Base-by-base conservation (phyloP, 306 rosid species). In the Rosa lucieae region DNA sequence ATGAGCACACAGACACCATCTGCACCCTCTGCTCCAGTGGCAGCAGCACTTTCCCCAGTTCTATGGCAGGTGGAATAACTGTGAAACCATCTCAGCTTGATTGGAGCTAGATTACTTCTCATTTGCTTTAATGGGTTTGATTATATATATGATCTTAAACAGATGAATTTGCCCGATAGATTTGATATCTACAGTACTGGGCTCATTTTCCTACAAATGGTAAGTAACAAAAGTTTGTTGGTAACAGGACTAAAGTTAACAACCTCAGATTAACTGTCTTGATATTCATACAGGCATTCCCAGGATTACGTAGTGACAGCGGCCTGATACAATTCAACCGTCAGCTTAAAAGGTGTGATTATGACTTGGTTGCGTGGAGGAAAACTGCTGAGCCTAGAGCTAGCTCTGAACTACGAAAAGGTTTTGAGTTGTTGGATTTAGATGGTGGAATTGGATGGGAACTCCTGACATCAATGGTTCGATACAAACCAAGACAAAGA, bases 1-100 rank as follows among this genome's bases (percentile, higher is more conserved):
- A 94, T 94, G 99, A 94, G 99, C 92, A 92, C 97, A 9, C 97
- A 94, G 85, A 94, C 99, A 72, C 99, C 97, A 67, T 94, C 97
- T 56, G 97, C 97, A 73, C 97, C 99, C 53, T 94, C 99, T 48
- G 99, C 94, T 78, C 97, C 97, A 0, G 99, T 94, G 68, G 99
- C 99, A 75, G 46, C 99, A 65, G 97, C 97, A 71, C 97, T 94
- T 74, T 92, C 99, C 72, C 99, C 99, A 18, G 99, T 94, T 75
- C 88, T 94, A 26, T 94, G 99, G 99, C 99, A 89, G 99, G 99
- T 89, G 66, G 78, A 74, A 59, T 23, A 75, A 77, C 58, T 59
- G 4, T 46, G 26, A 79, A 73, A 73, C 59, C 73, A 72, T 63
- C 58, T 62, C 26, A 66, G 49, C 37, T 77, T 81, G 67, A 80